Percentiles rank a stretch among this genome's conserved stretches.
Conservation (phyloP, 805 yeast species). For the Torulaspora quercuum region DNA sequence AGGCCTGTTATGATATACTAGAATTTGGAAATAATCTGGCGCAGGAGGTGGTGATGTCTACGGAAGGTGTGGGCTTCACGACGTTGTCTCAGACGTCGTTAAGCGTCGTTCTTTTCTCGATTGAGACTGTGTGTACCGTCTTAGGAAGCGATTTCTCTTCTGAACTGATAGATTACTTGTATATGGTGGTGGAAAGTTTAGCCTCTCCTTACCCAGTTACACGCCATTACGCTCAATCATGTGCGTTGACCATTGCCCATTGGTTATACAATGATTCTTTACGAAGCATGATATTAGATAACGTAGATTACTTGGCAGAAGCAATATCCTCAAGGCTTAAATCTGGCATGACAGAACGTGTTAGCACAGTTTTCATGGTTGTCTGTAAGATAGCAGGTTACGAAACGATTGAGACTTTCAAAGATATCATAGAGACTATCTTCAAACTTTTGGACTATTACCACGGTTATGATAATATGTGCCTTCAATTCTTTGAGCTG, state of each 20-base stretch:
- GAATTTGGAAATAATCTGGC: conserved; percentile 45
- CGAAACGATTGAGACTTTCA: conserved; percentile 57
- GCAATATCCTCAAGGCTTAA: conserved; percentile 67
- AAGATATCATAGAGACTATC: conserved; percentile 69
- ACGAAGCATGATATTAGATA: conserved; percentile 52
- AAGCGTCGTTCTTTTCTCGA: conserved; percentile 21
- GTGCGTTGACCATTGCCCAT: conserved; percentile 50
- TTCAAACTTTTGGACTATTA: conserved; percentile 77
- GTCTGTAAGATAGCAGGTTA: conserved; percentile 69
- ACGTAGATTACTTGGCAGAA: conserved; percentile 79
- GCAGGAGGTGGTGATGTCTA: conserved; percentile 32
- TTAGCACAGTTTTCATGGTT: conserved; percentile 66
- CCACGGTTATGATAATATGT: conserved; percentile 73
- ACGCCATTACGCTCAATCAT: conserved; percentile 50
- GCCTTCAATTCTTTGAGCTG: conserved; percentile 69
- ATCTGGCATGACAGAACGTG: conserved; percentile 68
- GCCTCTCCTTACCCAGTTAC: conserved; percentile 51
- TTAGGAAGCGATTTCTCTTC: conserved; percentile 42
- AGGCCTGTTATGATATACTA: conserved; percentile 33
- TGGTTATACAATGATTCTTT: conserved; percentile 57
- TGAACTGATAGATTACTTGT: conserved; percentile 67
- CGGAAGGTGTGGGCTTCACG: conserved; percentile 18
- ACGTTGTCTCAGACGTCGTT: conserved; percentile 25
- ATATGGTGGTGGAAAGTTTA: conserved; percentile 67
- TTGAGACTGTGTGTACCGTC: conserved; percentile 16